Percentiles rank a stretch among this genome's conserved stretches.
Conservation (phyloP, 495 filamentous ascomycete species). For the Lasiosphaeria ovina region DNA sequence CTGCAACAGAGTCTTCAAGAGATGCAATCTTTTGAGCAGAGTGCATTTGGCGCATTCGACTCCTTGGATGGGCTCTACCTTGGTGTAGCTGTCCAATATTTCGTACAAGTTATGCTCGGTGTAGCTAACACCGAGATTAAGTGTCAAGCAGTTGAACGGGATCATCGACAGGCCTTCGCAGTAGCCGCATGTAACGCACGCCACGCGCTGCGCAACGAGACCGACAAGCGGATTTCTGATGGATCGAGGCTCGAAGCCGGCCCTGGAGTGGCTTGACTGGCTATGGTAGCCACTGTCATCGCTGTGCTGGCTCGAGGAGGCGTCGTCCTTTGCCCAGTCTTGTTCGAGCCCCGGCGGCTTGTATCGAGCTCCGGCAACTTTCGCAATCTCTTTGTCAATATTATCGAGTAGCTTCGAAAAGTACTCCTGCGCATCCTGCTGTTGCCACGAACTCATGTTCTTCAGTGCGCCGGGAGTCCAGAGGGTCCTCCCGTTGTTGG, state of each 20-base stretch:
- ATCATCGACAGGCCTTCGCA: constrained; percentile 84
- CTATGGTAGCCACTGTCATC: constrained; percentile 51
- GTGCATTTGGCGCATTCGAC: constrained; percentile 94
- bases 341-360: constrained; percentile 34
- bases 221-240: constrained; percentile 74
- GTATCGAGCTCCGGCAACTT: constrained; percentile 42
- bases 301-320: constrained; percentile 42
- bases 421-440: constrained; percentile 98
- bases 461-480: constrained; percentile 79
- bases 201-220: constrained; percentile 82
- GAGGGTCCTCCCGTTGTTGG: constrained; percentile 66
- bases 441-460: constrained; percentile 87
- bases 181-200: constrained; percentile 80
- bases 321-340: constrained; percentile 32
- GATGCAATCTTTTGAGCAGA: constrained; percentile 49
- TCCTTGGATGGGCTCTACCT: constrained; percentile 77
- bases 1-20: constrained; percentile 39
- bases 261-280: constrained; percentile 24
- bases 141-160: constrained; percentile 90
- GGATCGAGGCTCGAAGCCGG: constrained; percentile 19
- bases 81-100: constrained; percentile 80
- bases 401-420: constrained; percentile 86
- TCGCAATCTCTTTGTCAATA: constrained; percentile 72
- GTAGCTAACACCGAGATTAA: constrained; percentile 61
- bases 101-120: constrained; percentile 64